Percentiles rank a stretch among this genome's conserved stretches.
Evolutionary conservation across 2,329 filamentous ascomycete species (phyloP).

Genomic region (Stagonosporopsis vannaccii): DNA sequence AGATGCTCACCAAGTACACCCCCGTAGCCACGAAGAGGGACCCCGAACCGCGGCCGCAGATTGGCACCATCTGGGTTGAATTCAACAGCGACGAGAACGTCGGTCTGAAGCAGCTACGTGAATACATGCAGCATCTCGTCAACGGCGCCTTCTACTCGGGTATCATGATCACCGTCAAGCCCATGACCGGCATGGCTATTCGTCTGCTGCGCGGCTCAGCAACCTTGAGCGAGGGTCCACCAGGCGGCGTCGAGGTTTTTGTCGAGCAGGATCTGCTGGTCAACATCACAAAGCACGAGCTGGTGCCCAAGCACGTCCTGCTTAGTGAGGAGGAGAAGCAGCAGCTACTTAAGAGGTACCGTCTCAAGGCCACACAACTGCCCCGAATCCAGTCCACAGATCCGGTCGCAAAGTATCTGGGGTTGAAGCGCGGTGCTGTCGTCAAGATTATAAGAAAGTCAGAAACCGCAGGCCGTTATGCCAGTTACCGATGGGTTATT

Average conservation of each 20-base stretch:
- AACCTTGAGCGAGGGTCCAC: slow-evolving; percentile 60
- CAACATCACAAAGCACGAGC: slow-evolving; percentile 97
- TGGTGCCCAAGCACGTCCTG: slow-evolving; percentile 92
- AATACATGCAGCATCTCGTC: slow-evolving; percentile 83
- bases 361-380: slow-evolving; percentile 96
- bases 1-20: slow-evolving; percentile 86
- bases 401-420: slow-evolving; percentile 90
- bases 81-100: slow-evolving; percentile 83
- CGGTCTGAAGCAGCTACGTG: slow-evolving; percentile 90
- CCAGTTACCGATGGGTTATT: slow-evolving; percentile 82
- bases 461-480: slow-evolving; percentile 95
- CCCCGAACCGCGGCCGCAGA: slow-evolving; percentile 74
- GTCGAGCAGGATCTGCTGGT: slow-evolving; percentile 94
- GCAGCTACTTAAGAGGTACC: slow-evolving; percentile 84
- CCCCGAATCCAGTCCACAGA: slow-evolving; percentile 91
- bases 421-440: slow-evolving; percentile 87
- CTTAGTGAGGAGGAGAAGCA: slow-evolving; percentile 90
- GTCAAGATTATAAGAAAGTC: slow-evolving; percentile 98
- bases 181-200: slow-evolving; percentile 80
- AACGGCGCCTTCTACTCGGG: slow-evolving; percentile 85
- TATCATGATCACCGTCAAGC: slow-evolving; percentile 84
- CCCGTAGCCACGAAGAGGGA: slow-evolving; percentile 72
- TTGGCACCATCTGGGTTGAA: slow-evolving; percentile 91
- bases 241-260: slow-evolving; percentile 92
- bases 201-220: slow-evolving; percentile 43